Evolutionary conservation across 2,329 filamentous ascomycete species (phyloP), one percentile per base, ranked within the genome.

Genomic region (Microascus cirrosus): DNA sequence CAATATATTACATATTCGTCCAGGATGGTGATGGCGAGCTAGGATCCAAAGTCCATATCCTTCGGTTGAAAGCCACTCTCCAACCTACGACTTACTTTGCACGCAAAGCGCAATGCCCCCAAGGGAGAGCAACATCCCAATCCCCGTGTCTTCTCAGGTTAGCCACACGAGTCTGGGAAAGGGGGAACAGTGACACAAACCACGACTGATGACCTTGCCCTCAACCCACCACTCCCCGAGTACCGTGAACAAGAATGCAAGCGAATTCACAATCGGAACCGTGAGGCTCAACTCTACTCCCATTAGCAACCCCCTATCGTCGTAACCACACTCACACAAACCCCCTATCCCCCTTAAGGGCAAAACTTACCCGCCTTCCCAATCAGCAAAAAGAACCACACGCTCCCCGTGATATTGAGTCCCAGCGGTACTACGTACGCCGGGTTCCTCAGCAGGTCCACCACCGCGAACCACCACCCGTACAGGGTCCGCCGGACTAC

Each of bases 331-430:
- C 11, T 48, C 42, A n/a, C 36, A 4, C 42, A 48, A 8, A 3
- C 42, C 4, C n/a, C 11, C 15, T 22, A 2, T n/a, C n/a, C 42
- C 42, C n/a, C 13, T 25, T 15, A 42, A 32, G 56, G 22, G 45
- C 12, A 24, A 32, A 60, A 80, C 87, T 65, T 72, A 95, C 91
- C 91, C 65, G 92, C 92, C 70, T 94, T 84, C 7, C 93, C 93
- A 72, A 97, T 93, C 62, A 97, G 76, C 63, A 97, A 73, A 65
- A 97, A 97, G 73, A 97, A 97, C 93, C 93, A 97, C 58, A 96
- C 80, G 67, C 90, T 95, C 34, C 93, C 93, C 2, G 93, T 96
- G 57, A 97, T 74, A 69, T 97, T 97, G 59, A 96, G 73, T 56
- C 96, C 73, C 64, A 97, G 72, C 22, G 93, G 93, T 28, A 95